phyloP scores from a whole-genome alignment of 306 rosid species.

The Cicer judaicum region DNA sequence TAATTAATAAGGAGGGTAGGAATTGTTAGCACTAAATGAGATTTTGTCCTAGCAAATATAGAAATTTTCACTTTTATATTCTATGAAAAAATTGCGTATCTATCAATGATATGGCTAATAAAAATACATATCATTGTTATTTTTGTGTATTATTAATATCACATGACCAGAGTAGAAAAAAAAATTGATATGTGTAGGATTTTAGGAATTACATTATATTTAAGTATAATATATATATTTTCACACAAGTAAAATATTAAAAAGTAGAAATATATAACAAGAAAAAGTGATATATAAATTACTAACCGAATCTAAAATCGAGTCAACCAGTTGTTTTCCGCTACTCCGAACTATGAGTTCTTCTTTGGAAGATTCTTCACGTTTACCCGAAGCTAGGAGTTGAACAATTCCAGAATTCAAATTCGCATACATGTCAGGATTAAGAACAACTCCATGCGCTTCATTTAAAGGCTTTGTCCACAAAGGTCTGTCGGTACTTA shows the following conservation, averaged over 20 bases:
- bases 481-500: not conserved
- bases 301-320: conserved; percentile 58
- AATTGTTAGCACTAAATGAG: too few relatives aligned
- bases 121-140: too few relatives aligned
- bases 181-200: too few relatives aligned
- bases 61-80: too few relatives aligned
- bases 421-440: not conserved
- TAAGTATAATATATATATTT: not conserved
- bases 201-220: too few relatives aligned
- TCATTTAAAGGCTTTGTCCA: not conserved
- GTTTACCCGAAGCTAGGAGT: not conserved
- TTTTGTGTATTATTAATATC: too few relatives aligned
- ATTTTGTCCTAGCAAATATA: too few relatives aligned
- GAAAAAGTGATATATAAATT: too few relatives aligned
- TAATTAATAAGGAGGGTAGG: too few relatives aligned
- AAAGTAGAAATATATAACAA: not conserved
- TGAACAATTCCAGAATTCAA: not conserved
- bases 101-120: too few relatives aligned
- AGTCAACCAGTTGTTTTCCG: conserved; percentile 54
- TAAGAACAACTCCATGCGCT: not conserved
- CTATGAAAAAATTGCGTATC: too few relatives aligned
- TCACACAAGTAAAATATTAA: not conserved
- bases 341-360: conserved; percentile 47
- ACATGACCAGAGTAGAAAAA: too few relatives aligned
- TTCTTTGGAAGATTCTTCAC: conserved; percentile 61